Evolutionary conservation across 2,329 filamentous ascomycete species (phyloP).

Genomic region (Dactylellina leptospora): DNA sequence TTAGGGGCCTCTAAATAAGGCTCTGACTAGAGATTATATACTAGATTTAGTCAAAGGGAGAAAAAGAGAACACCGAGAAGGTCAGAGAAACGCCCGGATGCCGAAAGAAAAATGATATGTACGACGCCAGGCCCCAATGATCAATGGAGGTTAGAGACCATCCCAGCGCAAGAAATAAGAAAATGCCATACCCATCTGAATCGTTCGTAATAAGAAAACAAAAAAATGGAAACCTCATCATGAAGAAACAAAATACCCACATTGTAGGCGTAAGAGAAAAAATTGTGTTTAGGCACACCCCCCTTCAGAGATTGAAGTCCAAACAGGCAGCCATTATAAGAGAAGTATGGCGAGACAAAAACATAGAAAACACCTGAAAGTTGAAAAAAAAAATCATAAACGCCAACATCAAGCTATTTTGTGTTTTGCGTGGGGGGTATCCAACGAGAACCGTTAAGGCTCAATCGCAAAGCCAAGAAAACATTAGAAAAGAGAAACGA

Average conservation of each 20-base stretch:
- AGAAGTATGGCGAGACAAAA: constrained; percentile 2
- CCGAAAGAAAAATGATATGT: constrained; percentile 22
- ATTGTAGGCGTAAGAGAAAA: constrained; percentile 9
- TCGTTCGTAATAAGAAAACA: not conserved
- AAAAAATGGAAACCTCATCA: not conserved
- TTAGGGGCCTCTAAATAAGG: no score
- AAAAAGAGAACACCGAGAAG: no score
- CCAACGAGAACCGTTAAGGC: constrained; percentile 29
- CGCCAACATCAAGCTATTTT: constrained; percentile 37
- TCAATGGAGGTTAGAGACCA: not conserved
- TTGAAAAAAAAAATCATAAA: constrained; percentile 14
- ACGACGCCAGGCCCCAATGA: constrained; percentile 20
- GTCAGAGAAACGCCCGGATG: constrained; percentile 19
- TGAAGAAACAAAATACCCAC: constrained; percentile 1
- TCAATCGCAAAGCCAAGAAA: constrained; percentile 20
- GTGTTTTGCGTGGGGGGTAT: constrained; percentile 47
- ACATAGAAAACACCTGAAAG: constrained; percentile 4
- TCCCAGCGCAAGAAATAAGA: no score
- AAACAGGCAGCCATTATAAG: constrained; percentile 21
- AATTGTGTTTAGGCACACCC: constrained; percentile 10
- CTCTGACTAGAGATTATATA: constrained; percentile 15
- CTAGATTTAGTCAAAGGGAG: not conserved
- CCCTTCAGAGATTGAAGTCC: not conserved
- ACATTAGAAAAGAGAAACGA: constrained; percentile 3
- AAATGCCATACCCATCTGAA: no score